Conservation (phyloP, 805 yeast species). For the Kockiozyma suomiensis region DNA sequence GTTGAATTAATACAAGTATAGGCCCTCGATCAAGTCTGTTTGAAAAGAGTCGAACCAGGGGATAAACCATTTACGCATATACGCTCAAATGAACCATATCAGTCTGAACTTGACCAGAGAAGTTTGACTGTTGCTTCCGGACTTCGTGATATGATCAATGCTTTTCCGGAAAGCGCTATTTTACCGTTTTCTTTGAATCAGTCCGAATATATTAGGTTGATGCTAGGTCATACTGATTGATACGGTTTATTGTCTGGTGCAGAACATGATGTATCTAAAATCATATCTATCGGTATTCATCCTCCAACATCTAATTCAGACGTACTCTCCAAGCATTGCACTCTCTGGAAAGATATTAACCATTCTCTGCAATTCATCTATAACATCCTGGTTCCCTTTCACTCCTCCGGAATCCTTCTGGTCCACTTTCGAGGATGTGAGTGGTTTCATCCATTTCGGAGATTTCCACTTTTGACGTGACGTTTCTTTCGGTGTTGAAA, state of each 20-base stretch:
- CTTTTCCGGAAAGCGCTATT: not conserved
- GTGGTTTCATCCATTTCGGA: not conserved
- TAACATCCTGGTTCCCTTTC: not conserved
- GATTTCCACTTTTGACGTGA: slow-evolving; percentile 3
- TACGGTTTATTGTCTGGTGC: no score
- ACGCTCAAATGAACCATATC: not conserved
- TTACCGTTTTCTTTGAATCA: not conserved
- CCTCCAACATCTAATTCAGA: no score
- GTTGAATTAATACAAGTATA: no score
- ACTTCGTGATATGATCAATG: not conserved
- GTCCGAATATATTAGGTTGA: not conserved
- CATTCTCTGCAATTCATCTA: not conserved
- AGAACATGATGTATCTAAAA: no score
- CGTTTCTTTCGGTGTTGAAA: not conserved
- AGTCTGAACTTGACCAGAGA: not conserved
- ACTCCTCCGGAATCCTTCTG: not conserved
- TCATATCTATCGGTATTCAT: no score
- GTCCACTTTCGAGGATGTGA: no score
- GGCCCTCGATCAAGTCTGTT: not conserved
- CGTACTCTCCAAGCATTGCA: not conserved
- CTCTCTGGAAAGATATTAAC: not conserved
- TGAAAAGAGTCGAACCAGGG: not conserved
- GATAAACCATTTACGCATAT: not conserved
- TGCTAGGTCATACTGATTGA: not conserved
- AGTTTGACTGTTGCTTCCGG: not conserved